A percentile compares a stretch with the other conserved stretches of the same genome.
Conservation (phyloP, 139 green algal species). For the Dunaliella primolecta region DNA sequence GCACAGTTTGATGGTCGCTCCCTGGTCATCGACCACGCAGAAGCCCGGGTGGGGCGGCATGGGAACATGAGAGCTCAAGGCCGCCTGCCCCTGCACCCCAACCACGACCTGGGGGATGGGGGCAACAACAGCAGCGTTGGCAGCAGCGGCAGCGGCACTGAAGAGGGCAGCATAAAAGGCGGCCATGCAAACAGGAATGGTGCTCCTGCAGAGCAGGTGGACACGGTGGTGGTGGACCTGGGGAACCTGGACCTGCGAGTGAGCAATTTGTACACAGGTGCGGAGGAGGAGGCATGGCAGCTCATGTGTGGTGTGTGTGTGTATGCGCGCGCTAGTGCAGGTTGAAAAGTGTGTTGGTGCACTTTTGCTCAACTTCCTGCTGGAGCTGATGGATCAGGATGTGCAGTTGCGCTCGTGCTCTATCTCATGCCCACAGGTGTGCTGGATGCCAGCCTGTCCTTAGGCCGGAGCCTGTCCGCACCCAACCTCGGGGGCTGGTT, state of each 20-base stretch:
- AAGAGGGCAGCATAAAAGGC: not conserved
- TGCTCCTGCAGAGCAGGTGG: not conserved
- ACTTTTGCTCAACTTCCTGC: no score
- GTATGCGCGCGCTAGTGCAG: not conserved
- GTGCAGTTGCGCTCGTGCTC: no score
- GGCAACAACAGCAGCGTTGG: not conserved
- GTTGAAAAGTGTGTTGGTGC: no score
- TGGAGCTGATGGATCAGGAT: no score
- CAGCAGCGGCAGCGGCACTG: not conserved
- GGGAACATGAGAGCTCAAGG: constrained; percentile 62
- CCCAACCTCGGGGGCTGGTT: constrained; percentile 67
- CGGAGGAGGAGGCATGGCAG: not conserved
- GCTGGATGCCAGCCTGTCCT: constrained; percentile 58
- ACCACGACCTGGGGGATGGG: not conserved
- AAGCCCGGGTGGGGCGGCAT: constrained; percentile 65
- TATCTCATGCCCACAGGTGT: no score
- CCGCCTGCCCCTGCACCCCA: constrained; percentile 48
- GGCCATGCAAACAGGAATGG: not conserved
- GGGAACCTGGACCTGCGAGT: constrained; percentile 64
- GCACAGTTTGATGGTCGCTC: constrained; percentile 33
- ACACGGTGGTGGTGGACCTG: constrained; percentile 40
- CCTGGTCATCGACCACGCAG: constrained; percentile 54
- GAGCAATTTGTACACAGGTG: constrained; percentile 65
- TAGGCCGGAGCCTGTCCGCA: constrained; percentile 49
- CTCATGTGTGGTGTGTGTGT: not conserved